phyloP scores from a whole-genome alignment of 2,329 filamentous ascomycete genomes.

The Fusarium sp. region DNA sequence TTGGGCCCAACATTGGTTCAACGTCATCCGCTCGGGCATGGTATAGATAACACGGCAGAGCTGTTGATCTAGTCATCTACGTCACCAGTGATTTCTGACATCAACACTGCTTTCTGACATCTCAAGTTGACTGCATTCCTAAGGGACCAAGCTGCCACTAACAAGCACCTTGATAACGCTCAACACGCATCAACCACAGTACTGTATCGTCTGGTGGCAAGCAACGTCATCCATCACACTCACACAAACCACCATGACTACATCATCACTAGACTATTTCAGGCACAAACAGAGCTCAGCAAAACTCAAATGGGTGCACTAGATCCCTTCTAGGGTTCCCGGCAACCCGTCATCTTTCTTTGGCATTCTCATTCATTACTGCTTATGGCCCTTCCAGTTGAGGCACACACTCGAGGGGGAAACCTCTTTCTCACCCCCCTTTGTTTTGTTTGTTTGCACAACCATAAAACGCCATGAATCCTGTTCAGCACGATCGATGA shows the following conservation, averaged over 20 bases:
- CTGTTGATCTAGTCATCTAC: background rate
- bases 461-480: constrained; percentile 47
- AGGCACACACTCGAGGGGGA: constrained; percentile 19
- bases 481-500: constrained; percentile 42
- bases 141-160: background rate
- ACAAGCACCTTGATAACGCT: background rate
- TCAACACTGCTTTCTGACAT: constrained; percentile 1
- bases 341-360: background rate
- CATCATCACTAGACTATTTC: constrained; percentile 12
- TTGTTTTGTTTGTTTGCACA: constrained; percentile 29
- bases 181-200: background rate
- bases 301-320: constrained; percentile 13
- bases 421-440: constrained; percentile 14
- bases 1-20: background rate
- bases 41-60: background rate
- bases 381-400: constrained; percentile 32
- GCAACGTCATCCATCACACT: constrained; percentile 30
- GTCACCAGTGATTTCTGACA: background rate
- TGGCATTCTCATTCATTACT: constrained; percentile 40
- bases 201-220: constrained; percentile 16
- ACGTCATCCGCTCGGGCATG: background rate
- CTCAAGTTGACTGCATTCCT: background rate
- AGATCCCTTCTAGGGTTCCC: constrained; percentile 1
- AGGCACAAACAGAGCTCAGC: constrained; percentile 9
- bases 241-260: constrained; percentile 6